Evolutionary conservation across 2,329 filamentous ascomycete species (phyloP).

Genomic region (Phialocephala sp.): DNA sequence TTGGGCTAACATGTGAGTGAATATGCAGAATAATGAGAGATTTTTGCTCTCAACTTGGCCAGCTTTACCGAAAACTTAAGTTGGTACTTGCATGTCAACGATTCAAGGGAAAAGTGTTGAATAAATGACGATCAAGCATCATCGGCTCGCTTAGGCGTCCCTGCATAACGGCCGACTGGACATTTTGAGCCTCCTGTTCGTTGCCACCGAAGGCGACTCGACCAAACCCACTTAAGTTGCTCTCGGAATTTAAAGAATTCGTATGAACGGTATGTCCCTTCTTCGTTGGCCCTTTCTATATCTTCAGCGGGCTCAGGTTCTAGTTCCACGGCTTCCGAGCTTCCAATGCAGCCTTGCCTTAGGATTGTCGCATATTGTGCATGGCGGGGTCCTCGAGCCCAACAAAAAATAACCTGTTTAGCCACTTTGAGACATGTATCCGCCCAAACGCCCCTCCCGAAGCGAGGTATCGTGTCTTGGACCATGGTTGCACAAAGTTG

Average conservation of each 20-base stretch:
- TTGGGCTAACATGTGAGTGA: conserved; percentile 15
- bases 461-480: background rate
- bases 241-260: background rate
- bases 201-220: background rate
- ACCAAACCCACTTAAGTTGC: background rate
- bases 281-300: background rate
- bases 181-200: background rate
- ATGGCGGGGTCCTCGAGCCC: conserved; percentile 20
- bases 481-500: background rate
- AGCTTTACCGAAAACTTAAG: conserved; percentile 6
- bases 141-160: background rate
- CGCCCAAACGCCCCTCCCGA: background rate
- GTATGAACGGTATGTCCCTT: background rate
- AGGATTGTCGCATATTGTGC: background rate
- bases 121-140: background rate
- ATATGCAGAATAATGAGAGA: conserved; percentile 7
- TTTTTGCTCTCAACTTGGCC: background rate
- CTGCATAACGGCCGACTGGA: background rate
- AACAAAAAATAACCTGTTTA: conserved; percentile 10
- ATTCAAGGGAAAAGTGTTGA: too few species aligned
- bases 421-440: conserved; percentile 12
- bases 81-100: conserved; percentile 5
- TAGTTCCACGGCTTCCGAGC: background rate
- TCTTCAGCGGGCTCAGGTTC: conserved; percentile 2
- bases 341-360: background rate